A percentile compares a stretch with the other conserved stretches of the same genome.
Evolutionary conservation across 495 filamentous ascomycete genomes (phyloP).

Genomic region (Hypoxylon fuscum): DNA sequence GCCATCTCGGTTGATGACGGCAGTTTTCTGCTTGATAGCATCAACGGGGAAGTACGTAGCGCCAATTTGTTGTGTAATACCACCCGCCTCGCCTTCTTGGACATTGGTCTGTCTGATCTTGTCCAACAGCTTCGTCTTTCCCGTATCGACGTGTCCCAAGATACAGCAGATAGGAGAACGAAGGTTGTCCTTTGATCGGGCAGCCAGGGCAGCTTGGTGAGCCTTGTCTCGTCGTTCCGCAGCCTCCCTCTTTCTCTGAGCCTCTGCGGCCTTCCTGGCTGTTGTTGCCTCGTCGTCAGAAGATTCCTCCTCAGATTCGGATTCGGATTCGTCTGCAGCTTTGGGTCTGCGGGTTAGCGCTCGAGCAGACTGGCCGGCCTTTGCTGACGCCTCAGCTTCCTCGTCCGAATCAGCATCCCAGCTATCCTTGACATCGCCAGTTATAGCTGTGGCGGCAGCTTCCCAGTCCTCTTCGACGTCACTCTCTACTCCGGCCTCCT

Average conservation of each 20-base stretch:
- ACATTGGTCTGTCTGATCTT: slow-evolving; percentile 99
- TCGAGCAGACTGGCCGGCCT: slow-evolving; percentile 38
- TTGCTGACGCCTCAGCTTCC: slow-evolving; percentile 61
- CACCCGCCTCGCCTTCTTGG: slow-evolving; percentile 98
- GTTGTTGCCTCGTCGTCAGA: slow-evolving; percentile 76
- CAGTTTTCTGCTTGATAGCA: slow-evolving; percentile 88
- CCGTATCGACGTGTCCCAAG: slow-evolving; percentile 99
- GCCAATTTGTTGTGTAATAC: slow-evolving; percentile 99
- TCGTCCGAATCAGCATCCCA: slow-evolving; percentile 92
- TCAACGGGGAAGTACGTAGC: slow-evolving; percentile 99
- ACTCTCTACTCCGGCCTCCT: slow-evolving; percentile 60
- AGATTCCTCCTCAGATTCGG: slow-evolving; percentile 60
- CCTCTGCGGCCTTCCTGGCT: slow-evolving; percentile 71
- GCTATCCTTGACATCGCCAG: slow-evolving; percentile 85
- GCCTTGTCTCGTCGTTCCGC: slow-evolving; percentile 88
- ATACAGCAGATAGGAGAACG: slow-evolving; percentile 99
- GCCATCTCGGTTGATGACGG: slow-evolving; percentile 89
- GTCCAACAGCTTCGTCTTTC: slow-evolving; percentile 98
- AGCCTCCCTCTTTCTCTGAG: slow-evolving; percentile 84
- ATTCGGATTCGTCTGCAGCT: slow-evolving; percentile 44
- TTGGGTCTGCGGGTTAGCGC: slow-evolving; percentile 54
- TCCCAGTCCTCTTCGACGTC: slow-evolving; percentile 89
- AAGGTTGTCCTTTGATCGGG: slow-evolving; percentile 91
- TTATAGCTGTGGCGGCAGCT: slow-evolving; percentile 78
- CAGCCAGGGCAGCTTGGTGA: slow-evolving; percentile 90